Evolutionary conservation across 208 protist species (phyloP), one percentile per base, ranked within the genome.

Genomic region (Wallacemonas collosoma): DNA sequence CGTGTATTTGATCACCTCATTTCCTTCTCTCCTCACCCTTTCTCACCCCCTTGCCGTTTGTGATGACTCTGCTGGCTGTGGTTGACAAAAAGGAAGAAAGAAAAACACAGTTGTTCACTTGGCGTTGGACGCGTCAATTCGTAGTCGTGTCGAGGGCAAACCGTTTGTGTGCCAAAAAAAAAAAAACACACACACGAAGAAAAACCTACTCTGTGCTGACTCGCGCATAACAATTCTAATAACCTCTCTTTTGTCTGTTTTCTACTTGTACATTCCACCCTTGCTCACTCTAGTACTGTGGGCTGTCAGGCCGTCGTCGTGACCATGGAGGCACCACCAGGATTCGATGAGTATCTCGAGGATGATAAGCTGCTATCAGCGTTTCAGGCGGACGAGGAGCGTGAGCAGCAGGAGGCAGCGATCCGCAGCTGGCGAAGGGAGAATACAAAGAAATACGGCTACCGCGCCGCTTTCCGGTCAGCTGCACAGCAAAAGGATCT

Each of bases 371-470:
- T 87, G 26, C 62, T 85, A 3, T 69, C 65, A 2, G 79, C 83
- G 69, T 56, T 88, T 51, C 64, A 83, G 48, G 79, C 81, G 71
- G 83, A 85, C 39, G 76, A 87, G 62, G 71, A 73, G 44, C 36
- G 54, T 14, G 81, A 88, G 67, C 69, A 65, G 56, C 71, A 73
- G 55, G 79, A 86, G 47, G 64, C 61, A 66, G 77, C 74, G 41
- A 85, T 93, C 47, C 63, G 75, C 7, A 81, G 80, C 68, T 97
- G 93, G 93, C 81, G 88, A 39, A 75, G 75, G 40, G 75, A 80
- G 41, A 95, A 97, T 71, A 91, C 85, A 15, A 53, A 65, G 35
- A 78, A 80, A n/a, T 91, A 88, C 65, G 93, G 87, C 54, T 94
- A 86, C 72, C 88, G 90, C 45, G 58, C 85, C 12, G 83, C 85